These are phyloP conservation scores for Trypanosoma avium DNA, from an alignment of 208 protist species.

Conservation along the genomic window DNA sequence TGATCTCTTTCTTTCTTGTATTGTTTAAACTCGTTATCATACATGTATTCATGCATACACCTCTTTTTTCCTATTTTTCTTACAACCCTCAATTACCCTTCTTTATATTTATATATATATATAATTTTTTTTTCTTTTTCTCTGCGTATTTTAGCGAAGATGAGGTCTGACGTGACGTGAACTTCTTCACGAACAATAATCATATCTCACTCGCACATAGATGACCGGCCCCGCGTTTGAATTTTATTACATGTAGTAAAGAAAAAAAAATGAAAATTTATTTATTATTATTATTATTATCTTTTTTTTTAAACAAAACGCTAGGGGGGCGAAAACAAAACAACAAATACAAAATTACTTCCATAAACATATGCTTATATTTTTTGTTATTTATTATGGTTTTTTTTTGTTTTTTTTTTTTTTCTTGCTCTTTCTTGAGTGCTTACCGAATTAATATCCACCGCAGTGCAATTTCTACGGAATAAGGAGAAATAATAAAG, in stretches of 20 bases:
- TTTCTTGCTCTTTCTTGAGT: background rate
- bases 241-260: background rate
- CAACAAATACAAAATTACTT: too few relatives aligned
- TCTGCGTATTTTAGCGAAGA: background rate
- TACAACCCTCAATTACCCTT: background rate
- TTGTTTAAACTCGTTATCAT: too few relatives aligned
- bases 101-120: background rate
- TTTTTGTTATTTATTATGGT: too few relatives aligned
- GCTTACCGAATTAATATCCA: too few relatives aligned
- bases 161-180: slow-evolving; percentile 8
- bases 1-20: too few relatives aligned
- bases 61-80: too few relatives aligned
- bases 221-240: background rate
- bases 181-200: slow-evolving; percentile 13
- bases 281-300: background rate
- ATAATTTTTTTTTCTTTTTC: background rate
- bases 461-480: too few relatives aligned
- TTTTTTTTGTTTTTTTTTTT: background rate
- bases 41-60: too few relatives aligned
- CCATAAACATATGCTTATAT: too few relatives aligned
- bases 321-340: background rate
- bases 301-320: background rate
- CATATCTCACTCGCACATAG: slow-evolving; percentile 7
- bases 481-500: too few relatives aligned
- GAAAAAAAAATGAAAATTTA: background rate